Evolutionary conservation across 805 yeast species (phyloP).

Genomic region (Myxozyma mucilagina): DNA sequence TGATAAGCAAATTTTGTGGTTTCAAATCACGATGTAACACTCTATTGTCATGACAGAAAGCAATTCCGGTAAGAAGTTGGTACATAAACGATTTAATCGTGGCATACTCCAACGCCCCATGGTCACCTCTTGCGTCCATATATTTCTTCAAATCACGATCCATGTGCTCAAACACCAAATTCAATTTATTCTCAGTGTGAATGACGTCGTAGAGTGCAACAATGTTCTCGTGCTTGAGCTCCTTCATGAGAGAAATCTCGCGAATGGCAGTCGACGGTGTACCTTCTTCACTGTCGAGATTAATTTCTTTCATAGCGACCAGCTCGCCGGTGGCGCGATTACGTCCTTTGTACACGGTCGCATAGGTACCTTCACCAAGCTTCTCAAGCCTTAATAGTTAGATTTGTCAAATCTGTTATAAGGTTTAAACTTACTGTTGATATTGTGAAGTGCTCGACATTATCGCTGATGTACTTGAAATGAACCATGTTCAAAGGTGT

Average conservation of each 20-base stretch:
- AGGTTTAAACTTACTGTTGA: background rate
- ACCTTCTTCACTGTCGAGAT: conserved; percentile 94
- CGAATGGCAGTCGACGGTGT: conserved; percentile 98
- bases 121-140: conserved; percentile 83
- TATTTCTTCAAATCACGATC: conserved; percentile 91
- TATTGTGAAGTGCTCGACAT: conserved; percentile 12
- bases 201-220: conserved; percentile 94
- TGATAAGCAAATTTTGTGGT: conserved; percentile 91
- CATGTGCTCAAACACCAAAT: conserved; percentile 89
- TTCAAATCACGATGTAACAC: conserved; percentile 82
- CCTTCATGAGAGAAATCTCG: conserved; percentile 94
- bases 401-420: background rate
- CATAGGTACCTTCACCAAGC: conserved; percentile 94
- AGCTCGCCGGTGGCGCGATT: conserved; percentile 82
- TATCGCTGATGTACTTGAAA: background rate
- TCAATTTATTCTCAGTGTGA: conserved; percentile 93
- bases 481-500: background rate
- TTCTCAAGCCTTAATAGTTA: conserved; percentile 56
- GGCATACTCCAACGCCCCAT: conserved; percentile 71
- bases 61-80: conserved; percentile 86
- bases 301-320: conserved; percentile 97
- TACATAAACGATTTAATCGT: conserved; percentile 89
- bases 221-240: conserved; percentile 88
- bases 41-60: conserved; percentile 80
- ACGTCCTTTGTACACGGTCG: conserved; percentile 95